Evolutionary conservation across 2,329 filamentous ascomycete genomes (phyloP).

Genomic region (Neonectria punicea): DNA sequence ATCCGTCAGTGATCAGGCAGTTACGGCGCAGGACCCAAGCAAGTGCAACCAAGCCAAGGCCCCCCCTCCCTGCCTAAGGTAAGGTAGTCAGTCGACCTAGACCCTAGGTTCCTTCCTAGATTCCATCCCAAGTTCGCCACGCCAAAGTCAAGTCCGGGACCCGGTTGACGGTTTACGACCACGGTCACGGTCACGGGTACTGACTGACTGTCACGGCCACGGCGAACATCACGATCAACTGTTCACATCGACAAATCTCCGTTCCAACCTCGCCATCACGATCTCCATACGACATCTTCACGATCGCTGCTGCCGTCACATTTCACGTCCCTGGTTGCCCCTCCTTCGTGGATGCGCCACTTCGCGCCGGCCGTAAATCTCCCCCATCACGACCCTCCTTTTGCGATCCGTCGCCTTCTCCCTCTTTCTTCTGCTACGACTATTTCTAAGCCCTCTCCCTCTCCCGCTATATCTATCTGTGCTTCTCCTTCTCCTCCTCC

Average conservation of each 20-base stretch:
- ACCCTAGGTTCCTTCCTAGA: neutral
- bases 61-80: neutral
- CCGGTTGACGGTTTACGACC: neutral
- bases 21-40: slow-evolving; percentile 3
- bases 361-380: slow-evolving; percentile 24
- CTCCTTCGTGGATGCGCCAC: slow-evolving; percentile 27
- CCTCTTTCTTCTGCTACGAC: slow-evolving; percentile 9
- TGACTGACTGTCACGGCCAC: too few relatives aligned
- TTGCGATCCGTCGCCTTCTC: slow-evolving; percentile 16
- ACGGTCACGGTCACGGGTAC: neutral
- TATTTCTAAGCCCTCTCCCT: slow-evolving; percentile 22
- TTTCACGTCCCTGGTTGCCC: neutral
- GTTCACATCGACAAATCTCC: neutral
- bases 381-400: slow-evolving; percentile 24
- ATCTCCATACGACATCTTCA: neutral
- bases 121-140: slow-evolving; percentile 10
- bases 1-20: slow-evolving; percentile 12
- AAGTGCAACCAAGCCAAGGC: neutral
- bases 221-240: neutral
- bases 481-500: slow-evolving; percentile 12
- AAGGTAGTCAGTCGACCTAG: neutral
- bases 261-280: neutral
- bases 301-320: slow-evolving; percentile 12
- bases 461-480: slow-evolving; percentile 15
- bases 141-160: neutral